These are phyloP conservation scores for Russula sp. DNA, from an alignment of 768 basidiomycete genomes.

Conservation along the genomic window DNA sequence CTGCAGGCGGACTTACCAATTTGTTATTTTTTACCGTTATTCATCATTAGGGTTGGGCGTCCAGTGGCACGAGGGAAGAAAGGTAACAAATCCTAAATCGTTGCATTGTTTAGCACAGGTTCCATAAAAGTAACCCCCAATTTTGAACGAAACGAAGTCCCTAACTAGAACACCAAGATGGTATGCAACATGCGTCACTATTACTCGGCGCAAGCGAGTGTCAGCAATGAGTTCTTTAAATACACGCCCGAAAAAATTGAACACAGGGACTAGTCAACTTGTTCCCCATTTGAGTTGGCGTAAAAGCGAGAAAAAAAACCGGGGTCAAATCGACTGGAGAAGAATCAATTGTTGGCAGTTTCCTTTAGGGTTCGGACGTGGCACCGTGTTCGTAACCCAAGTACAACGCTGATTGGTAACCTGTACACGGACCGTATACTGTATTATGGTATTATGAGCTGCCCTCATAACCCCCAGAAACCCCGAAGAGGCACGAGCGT, in stretches of 20 bases:
- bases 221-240: neutral
- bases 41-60: neutral
- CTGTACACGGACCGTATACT: neutral
- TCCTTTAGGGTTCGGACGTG: neutral
- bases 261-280: neutral
- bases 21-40: neutral
- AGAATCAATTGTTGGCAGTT: neutral
- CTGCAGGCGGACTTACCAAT: neutral
- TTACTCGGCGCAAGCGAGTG: neutral
- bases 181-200: neutral
- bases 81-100: neutral
- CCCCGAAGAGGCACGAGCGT: neutral
- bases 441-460: neutral
- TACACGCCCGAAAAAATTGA: neutral
- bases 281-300: slow-evolving; percentile 9
- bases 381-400: neutral
- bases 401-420: neutral
- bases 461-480: neutral
- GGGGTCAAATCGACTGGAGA: neutral
- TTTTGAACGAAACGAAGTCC: slow-evolving; percentile 9
- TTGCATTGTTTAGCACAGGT: slow-evolving; percentile 2
- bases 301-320: neutral
- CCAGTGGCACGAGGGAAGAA: neutral
- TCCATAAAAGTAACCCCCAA: slow-evolving; percentile 10
- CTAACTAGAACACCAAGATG: slow-evolving; percentile 7